Base-by-base conservation (phyloP, 1,284 basidiomycete genomes). In the Trichosporon ovoides region DNA sequence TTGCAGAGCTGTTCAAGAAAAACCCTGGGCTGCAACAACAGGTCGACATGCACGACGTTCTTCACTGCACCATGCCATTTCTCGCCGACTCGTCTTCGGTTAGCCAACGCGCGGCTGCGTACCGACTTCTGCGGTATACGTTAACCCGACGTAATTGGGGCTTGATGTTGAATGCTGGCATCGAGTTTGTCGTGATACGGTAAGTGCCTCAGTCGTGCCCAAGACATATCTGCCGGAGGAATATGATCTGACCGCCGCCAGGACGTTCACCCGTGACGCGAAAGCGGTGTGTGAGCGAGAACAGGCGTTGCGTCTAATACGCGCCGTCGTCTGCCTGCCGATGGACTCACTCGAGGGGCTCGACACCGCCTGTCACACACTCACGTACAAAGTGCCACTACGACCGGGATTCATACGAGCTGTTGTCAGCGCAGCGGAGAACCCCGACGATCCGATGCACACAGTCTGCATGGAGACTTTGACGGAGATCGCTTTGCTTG, bases 181-280 rank as follows among this genome's bases (percentile, higher is more conserved):
- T 97, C 40, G 91, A 97, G 68, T 92, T 89, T 84, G 92, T 91
- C 69, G 84, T 98, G 53, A 84, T 95, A 61, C 86, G 87, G 89
- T 91, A 66, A 52, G 82, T 46, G 6, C 3, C n/a, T 34, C 10
- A 16, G 37, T 3, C 3, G 1, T 36, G 14, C 38, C 31, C 7
- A 10, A 1, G n/a, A 16, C 1, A 7, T 24, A 31, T 19, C n/a
- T n/a, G n/a, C n/a, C n/a, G n/a, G 19, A n/a, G 24, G 11, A 18
- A 12, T 20, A 4, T 24, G 7, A 38, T 22, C 58, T 58, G 28
- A 58, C 58, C 0, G 5, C 4, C 28, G 28, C 1, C 58, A 93
- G 92, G 61, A 86, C 92, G 0, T 81, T 97, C 28, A 84, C 87
- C 1, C 85, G 92, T 16, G 94, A 97, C 71, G 86, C 85, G 69